These are phyloP conservation scores for Solanum aculeatissimum DNA, from an alignment of 305 asterid species.

Conservation along the genomic window DNA sequence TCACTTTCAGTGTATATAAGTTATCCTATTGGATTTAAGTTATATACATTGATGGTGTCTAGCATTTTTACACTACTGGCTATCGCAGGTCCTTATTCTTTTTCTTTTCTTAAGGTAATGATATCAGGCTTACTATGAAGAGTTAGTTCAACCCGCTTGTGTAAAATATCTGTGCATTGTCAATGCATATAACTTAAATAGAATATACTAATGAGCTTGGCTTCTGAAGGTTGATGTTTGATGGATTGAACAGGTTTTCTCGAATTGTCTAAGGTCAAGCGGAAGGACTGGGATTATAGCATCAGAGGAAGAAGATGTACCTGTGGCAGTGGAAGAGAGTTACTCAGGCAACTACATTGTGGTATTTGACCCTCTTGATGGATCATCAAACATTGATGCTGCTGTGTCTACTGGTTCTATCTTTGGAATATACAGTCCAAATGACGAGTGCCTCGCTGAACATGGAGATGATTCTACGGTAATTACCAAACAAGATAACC, in stretches of 20 bases:
- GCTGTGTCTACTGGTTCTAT: conserved; percentile 94
- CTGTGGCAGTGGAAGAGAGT: conserved; percentile 96
- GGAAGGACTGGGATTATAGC: conserved; percentile 98
- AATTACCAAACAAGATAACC: background rate
- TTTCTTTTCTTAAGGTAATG: background rate
- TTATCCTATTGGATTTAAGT: background rate
- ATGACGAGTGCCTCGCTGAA: conserved; percentile 79
- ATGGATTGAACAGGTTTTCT: conserved; percentile 47
- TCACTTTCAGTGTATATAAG: background rate
- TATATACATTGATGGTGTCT: background rate
- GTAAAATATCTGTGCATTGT: background rate
- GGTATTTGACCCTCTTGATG: conserved; percentile 94
- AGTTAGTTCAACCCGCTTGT: background rate
- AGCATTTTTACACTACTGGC: background rate
- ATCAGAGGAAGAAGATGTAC: conserved; percentile 97
- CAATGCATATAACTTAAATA: background rate
- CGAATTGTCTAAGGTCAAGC: conserved; percentile 80
- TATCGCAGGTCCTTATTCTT: background rate
- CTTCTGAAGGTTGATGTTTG: background rate
- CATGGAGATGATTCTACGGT: conserved; percentile 48
- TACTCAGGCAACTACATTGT: conserved; percentile 96
- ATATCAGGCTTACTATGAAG: background rate
- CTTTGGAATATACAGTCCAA: conserved; percentile 88
- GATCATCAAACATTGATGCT: conserved; percentile 94
- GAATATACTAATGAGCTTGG: background rate